phyloP scores from a whole-genome alignment of 169 alveolate genomes.

The Babesia sp. region DNA sequence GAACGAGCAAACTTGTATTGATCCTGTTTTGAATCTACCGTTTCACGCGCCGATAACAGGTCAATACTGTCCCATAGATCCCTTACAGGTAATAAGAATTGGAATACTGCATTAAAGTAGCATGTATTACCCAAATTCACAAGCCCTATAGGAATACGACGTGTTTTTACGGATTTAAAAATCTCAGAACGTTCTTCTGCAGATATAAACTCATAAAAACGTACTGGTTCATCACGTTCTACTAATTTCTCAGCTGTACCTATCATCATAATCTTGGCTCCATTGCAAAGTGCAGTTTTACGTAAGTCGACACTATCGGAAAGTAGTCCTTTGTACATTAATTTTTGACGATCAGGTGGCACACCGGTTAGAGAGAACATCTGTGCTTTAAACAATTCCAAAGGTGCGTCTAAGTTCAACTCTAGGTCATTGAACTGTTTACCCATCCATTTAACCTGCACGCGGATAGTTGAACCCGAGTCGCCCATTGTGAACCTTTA shows the following conservation, averaged over 20 bases:
- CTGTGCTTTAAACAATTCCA: constrained; percentile 60
- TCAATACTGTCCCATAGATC: constrained; percentile 74
- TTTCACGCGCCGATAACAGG: constrained; percentile 30
- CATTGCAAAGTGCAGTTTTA: constrained; percentile 74
- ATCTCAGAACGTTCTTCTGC: constrained; percentile 88
- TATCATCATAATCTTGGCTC: constrained; percentile 85
- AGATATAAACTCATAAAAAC: constrained; percentile 90
- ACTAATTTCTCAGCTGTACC: constrained; percentile 88
- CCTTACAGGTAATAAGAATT: constrained; percentile 79
- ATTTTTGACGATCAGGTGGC: constrained; percentile 89
- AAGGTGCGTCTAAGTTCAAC: constrained; percentile 61
- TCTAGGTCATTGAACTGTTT: constrained; percentile 66
- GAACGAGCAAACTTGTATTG: constrained; percentile 57
- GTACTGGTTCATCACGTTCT: constrained; percentile 77
- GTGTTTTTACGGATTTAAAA: constrained; percentile 80
- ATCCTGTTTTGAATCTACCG: constrained; percentile 6
- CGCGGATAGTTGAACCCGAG: constrained; percentile 53
- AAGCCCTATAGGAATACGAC: constrained; percentile 88
- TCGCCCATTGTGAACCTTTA: constrained; percentile 48
- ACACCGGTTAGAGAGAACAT: constrained; percentile 86
- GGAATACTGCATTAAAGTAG: constrained; percentile 89
- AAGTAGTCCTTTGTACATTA: constrained; percentile 85
- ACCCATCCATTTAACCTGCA: constrained; percentile 76
- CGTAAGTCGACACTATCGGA: constrained; percentile 81
- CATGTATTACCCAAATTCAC: constrained; percentile 95